Percentiles rank a stretch among this genome's conserved stretches.
These are phyloP conservation scores for Dioscorea cayenensis DNA, from an alignment of 116 monocot species.

Conservation along the genomic window DNA sequence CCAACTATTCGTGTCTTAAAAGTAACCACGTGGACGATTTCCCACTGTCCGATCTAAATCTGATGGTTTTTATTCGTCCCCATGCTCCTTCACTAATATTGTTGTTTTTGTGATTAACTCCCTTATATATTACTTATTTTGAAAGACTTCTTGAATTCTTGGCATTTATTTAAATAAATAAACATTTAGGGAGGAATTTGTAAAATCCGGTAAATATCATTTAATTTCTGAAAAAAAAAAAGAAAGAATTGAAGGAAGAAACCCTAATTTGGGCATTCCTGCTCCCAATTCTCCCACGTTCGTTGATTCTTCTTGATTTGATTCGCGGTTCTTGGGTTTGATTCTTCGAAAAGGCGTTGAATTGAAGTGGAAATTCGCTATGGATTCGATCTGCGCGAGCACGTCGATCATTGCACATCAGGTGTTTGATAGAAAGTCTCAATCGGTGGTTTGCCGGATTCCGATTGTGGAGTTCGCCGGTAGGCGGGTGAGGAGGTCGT, in stretches of 20 bases:
- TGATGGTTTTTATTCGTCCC: not conserved
- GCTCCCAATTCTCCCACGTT: no score
- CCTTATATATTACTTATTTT: no score
- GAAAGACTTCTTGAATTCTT: no score
- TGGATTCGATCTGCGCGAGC: slow-evolving; percentile 45
- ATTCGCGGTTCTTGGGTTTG: not conserved
- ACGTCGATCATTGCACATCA: slow-evolving; percentile 34
- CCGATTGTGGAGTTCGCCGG: slow-evolving; percentile 11
- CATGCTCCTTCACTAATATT: not conserved
- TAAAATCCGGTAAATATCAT: no score
- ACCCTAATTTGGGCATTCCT: no score
- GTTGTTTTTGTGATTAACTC: no score
- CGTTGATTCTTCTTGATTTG: not conserved
- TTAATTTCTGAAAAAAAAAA: no score
- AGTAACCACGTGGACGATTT: no score
- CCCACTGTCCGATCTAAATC: not conserved
- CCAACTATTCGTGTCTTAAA: no score
- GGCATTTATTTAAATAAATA: no score
- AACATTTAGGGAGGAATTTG: no score
- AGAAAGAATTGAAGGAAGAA: no score
- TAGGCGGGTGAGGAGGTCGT: slow-evolving; percentile 4
- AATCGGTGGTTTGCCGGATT: not conserved
- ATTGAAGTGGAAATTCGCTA: not conserved
- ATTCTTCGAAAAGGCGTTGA: not conserved
- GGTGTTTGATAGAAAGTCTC: slow-evolving; percentile 17